These are phyloP conservation scores for Silene uniflora DNA, from an alignment of 148 eudicot species.

Conservation along the genomic window DNA sequence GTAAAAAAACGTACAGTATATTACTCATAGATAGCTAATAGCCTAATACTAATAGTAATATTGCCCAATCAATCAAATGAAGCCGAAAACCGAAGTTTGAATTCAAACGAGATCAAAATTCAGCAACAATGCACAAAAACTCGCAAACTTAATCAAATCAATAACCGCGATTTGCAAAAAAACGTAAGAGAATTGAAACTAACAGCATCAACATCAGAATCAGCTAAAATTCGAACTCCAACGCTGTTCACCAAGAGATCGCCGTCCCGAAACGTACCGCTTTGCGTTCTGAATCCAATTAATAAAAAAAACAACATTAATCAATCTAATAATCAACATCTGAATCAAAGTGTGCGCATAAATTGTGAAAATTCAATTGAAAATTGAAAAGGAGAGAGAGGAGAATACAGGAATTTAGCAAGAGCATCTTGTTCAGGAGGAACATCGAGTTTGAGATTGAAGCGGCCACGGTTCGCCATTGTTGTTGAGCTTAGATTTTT, in stretches of 20 bases:
- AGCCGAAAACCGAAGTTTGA: background rate
- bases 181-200: constrained; percentile 16
- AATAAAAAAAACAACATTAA: background rate
- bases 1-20: too few relatives aligned
- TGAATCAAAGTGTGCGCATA: background rate
- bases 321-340: background rate
- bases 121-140: background rate
- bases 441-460: constrained; percentile 57
- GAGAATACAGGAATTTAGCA: constrained; percentile 54
- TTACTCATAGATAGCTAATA: too few relatives aligned
- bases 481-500: background rate
- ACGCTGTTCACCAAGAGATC: constrained; percentile 78
- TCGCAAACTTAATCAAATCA: background rate
- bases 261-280: constrained; percentile 89
- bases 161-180: background rate
- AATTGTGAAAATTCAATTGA: background rate
- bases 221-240: constrained; percentile 84
- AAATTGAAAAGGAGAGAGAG: background rate
- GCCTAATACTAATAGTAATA: too few relatives aligned
- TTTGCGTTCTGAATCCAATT: constrained; percentile 42
- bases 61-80: background rate
- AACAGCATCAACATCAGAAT: constrained; percentile 51
- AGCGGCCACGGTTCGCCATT: constrained; percentile 40
- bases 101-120: background rate
- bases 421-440: constrained; percentile 73